phyloP scores from a whole-genome alignment of 176 grass and related monocot genomes.

The Carex scoparia region DNA sequence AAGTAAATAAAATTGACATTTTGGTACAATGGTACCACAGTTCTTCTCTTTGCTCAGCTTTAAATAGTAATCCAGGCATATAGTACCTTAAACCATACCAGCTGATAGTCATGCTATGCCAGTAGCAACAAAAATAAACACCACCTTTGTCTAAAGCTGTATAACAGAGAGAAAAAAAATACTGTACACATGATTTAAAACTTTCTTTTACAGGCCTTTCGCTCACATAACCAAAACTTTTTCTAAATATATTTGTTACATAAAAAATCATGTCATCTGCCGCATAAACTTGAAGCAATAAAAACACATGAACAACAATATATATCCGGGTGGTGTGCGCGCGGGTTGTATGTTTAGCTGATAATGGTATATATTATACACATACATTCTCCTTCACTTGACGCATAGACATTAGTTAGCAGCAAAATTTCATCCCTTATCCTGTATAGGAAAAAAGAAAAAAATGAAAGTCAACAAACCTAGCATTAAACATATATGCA shows the following conservation, averaged over 20 bases:
- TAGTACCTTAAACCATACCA: not conserved
- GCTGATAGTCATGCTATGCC: not conserved
- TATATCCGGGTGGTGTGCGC: not conserved
- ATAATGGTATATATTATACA: constrained; percentile 19
- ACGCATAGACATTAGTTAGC: constrained; percentile 30
- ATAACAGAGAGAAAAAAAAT: constrained; percentile 1
- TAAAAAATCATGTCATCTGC: constrained; percentile 1
- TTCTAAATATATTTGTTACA: constrained; percentile 16
- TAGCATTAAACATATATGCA: not conserved
- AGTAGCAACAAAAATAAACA: not conserved
- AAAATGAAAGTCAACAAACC: not conserved
- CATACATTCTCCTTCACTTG: constrained; percentile 16
- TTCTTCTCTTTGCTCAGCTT: not conserved
- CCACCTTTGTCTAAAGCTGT: constrained; percentile 12
- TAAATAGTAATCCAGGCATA: not conserved
- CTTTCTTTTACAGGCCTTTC: constrained; percentile 10
- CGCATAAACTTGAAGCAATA: constrained; percentile 16
- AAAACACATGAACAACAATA: constrained; percentile 12
- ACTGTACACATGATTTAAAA: constrained; percentile 26
- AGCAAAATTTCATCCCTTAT: constrained; percentile 49
- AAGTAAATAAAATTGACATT: not conserved
- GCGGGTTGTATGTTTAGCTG: constrained; percentile 37
- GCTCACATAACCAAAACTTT: constrained; percentile 8
- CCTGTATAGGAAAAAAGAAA: constrained; percentile 24
- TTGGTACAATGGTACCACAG: not conserved